Conservation (phyloP, 352 stramenopile species). For the Aphanomyces stellatus region DNA sequence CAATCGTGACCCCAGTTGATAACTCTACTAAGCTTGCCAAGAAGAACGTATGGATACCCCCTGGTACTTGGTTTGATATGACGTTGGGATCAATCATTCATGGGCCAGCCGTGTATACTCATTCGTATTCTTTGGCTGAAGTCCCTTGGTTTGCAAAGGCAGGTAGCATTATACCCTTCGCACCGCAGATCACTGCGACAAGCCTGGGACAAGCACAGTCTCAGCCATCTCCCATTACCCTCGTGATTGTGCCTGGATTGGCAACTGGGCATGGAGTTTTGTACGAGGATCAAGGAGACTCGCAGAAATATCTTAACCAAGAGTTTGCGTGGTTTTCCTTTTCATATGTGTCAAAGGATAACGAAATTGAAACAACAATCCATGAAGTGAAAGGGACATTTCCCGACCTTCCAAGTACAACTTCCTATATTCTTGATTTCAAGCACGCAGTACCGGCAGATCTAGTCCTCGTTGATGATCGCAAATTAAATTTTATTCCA, state of each 20-base stretch:
- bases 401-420: neutral
- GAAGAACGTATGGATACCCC: slow-evolving; percentile 35
- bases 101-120: slow-evolving; percentile 24
- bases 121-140: slow-evolving; percentile 25
- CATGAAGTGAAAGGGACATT: slow-evolving; percentile 24
- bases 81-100: slow-evolving; percentile 21
- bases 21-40: slow-evolving; percentile 22
- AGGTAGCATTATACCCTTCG: slow-evolving; percentile 26
- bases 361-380: slow-evolving; percentile 20
- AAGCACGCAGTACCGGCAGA: slow-evolving; percentile 18
- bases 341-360: slow-evolving; percentile 18
- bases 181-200: neutral
- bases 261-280: slow-evolving; percentile 18
- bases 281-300: slow-evolving; percentile 31
- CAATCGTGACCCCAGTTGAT: slow-evolving; percentile 26
- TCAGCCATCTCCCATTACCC: slow-evolving; percentile 16
- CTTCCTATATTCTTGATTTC: slow-evolving; percentile 26
- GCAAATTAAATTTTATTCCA: slow-evolving; percentile 14
- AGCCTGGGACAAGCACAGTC: slow-evolving; percentile 22
- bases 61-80: slow-evolving; percentile 37
- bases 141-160: slow-evolving; percentile 29
- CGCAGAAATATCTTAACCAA: slow-evolving; percentile 24
- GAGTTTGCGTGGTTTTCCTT: slow-evolving; percentile 19
- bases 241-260: slow-evolving; percentile 24
- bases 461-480: slow-evolving; percentile 23